Conservation (phyloP, 495 filamentous ascomycete genomes). For the Aspergillus biplanus region DNA sequence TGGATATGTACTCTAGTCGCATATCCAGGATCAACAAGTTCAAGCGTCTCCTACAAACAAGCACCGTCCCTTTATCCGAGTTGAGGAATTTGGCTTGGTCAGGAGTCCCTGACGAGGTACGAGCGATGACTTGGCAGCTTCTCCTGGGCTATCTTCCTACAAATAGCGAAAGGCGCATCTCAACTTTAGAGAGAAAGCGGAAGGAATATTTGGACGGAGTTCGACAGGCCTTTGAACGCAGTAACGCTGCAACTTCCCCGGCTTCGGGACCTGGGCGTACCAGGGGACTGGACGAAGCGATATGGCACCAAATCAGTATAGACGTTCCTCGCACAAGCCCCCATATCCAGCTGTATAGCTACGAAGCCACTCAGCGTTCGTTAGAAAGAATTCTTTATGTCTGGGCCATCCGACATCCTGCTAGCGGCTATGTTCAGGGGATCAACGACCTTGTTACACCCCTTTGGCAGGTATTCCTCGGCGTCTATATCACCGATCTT, state of each 20-base stretch:
- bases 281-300: slow-evolving; percentile 86
- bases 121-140: slow-evolving; percentile 97
- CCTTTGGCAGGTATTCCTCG: slow-evolving; percentile 97
- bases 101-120: slow-evolving; percentile 90
- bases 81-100: slow-evolving; percentile 87
- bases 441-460: slow-evolving; percentile 98
- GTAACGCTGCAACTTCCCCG: slow-evolving; percentile 42
- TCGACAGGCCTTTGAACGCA: slow-evolving; percentile 88
- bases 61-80: slow-evolving; percentile 81
- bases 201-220: slow-evolving; percentile 98
- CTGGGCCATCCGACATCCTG: slow-evolving; percentile 96
- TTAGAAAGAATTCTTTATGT: slow-evolving; percentile 94
- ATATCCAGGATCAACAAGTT: slow-evolving; percentile 98
- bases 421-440: slow-evolving; percentile 96
- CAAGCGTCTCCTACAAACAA: slow-evolving; percentile 90
- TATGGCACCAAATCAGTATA: slow-evolving; percentile 99
- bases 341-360: slow-evolving; percentile 90
- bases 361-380: slow-evolving; percentile 93
- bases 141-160: slow-evolving; percentile 94
- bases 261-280: slow-evolving; percentile 50
- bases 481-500: slow-evolving; percentile 89
- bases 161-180: slow-evolving; percentile 86
- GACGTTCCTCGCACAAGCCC: slow-evolving; percentile 97
- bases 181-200: slow-evolving; percentile 89
- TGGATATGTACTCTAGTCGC: slow-evolving; percentile 82